Percentiles rank a stretch among this genome's conserved stretches.
phyloP scores from a whole-genome alignment of 805 yeast genomes.

The Schizosaccharomyces octosporus region DNA sequence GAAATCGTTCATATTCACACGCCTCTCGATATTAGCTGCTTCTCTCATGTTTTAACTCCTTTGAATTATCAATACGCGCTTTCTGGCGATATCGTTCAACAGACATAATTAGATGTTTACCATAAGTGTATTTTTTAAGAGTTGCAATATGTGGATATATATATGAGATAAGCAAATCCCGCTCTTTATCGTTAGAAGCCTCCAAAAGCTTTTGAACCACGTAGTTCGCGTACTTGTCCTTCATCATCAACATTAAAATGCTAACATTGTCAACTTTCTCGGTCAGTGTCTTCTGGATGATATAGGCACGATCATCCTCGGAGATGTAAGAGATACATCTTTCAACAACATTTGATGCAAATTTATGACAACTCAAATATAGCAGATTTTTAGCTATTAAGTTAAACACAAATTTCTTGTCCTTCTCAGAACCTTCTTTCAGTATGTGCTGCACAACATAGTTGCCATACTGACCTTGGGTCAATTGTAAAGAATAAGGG shows the following conservation, averaged over 20 bases:
- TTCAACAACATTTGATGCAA: constrained; percentile 93
- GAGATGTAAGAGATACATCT: constrained; percentile 63
- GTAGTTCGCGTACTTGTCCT: constrained; percentile 92
- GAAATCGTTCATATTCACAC: no score
- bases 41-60: not conserved
- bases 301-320: constrained; percentile 30
- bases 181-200: constrained; percentile 44
- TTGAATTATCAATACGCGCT: not conserved
- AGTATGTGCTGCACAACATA: constrained; percentile 90
- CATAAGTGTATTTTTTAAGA: constrained; percentile 42
- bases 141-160: constrained; percentile 60
- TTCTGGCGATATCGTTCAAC: not conserved
- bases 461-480: constrained; percentile 93
- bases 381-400: constrained; percentile 52
- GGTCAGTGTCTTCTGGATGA: constrained; percentile 34
- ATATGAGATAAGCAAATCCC: constrained; percentile 41
- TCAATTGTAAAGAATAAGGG: constrained; percentile 44
- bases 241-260: constrained; percentile 65
- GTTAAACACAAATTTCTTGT: constrained; percentile 35
- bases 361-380: constrained; percentile 77
- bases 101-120: constrained; percentile 31
- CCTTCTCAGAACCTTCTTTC: constrained; percentile 42
- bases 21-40: no score
- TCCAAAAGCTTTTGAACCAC: constrained; percentile 88
- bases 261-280: constrained; percentile 15